A percentile compares a stretch with the other conserved stretches of the same genome.
These are phyloP conservation scores for Cardamine chenopodiifolia DNA, from an alignment of 345 rosid species.

Conservation along the genomic window DNA sequence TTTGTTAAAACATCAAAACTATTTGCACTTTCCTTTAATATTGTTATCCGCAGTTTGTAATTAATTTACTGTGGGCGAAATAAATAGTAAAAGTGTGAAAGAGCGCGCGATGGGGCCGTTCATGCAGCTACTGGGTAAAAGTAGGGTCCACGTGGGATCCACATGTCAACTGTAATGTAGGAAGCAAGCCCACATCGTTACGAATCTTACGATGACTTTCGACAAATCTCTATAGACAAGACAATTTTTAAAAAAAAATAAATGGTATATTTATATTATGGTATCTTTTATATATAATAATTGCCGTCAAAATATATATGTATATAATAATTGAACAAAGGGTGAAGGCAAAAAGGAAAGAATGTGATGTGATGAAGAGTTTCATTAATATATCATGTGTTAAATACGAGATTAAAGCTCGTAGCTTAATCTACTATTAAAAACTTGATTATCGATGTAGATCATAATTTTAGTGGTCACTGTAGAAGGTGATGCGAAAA, in stretches of 20 bases:
- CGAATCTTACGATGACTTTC: conserved; percentile 58
- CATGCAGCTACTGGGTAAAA: conserved; percentile 37
- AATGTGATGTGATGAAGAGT: conserved; percentile 13
- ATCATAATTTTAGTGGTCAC: not conserved
- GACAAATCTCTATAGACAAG: conserved; percentile 58
- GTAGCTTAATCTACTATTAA: not conserved
- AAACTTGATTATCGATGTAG: not conserved
- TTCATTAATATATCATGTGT: not conserved
- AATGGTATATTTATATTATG: too few relatives aligned
- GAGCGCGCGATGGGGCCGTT: conserved; percentile 19
- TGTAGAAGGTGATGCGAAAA: not conserved
- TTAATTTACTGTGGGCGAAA: not conserved
- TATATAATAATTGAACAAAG: not conserved
- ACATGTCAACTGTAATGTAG: conserved; percentile 49
- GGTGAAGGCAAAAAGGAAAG: not conserved
- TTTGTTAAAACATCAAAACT: not conserved
- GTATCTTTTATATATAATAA: too few relatives aligned
- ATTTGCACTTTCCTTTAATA: not conserved
- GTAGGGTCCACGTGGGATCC: conserved; percentile 42
- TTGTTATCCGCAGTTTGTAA: not conserved
- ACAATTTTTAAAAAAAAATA: too few relatives aligned
- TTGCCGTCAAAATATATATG: too few relatives aligned
- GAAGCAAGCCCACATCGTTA: conserved; percentile 63
- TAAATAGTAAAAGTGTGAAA: conserved; percentile 6
- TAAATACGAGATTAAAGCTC: not conserved